These are phyloP conservation scores for Aspergillus brunneoviolaceus DNA, from an alignment of 2,329 filamentous ascomycete genomes.

Conservation along the genomic window DNA sequence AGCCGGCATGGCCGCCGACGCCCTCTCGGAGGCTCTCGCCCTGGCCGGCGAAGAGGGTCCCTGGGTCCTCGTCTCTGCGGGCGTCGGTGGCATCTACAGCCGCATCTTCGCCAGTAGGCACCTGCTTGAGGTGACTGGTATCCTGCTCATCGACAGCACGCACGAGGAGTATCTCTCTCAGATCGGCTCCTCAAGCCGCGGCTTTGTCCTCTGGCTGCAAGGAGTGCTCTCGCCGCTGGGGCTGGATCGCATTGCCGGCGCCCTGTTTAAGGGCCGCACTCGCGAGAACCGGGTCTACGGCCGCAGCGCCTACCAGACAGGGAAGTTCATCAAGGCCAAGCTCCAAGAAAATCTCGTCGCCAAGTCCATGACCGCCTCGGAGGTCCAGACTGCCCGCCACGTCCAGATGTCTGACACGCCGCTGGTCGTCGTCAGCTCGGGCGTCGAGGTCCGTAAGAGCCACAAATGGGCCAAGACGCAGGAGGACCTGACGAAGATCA, in stretches of 20 bases:
- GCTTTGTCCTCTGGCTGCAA: slow-evolving; percentile 82
- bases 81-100: slow-evolving; percentile 83
- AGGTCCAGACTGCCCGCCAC: slow-evolving; percentile 72
- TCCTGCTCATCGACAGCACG: slow-evolving; percentile 82
- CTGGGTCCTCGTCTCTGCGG: slow-evolving; percentile 83
- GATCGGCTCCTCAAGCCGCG: slow-evolving; percentile 66
- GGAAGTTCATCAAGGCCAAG: slow-evolving; percentile 84
- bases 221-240: slow-evolving; percentile 86
- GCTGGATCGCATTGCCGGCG: slow-evolving; percentile 74
- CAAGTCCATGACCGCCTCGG: slow-evolving; percentile 76
- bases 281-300: slow-evolving; percentile 85
- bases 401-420: slow-evolving; percentile 77
- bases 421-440: slow-evolving; percentile 79
- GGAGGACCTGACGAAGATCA: slow-evolving; percentile 76
- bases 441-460: slow-evolving; percentile 65
- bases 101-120: slow-evolving; percentile 89
- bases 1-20: slow-evolving; percentile 88
- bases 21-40: slow-evolving; percentile 80
- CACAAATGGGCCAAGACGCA: slow-evolving; percentile 80
- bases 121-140: slow-evolving; percentile 68
- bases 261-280: slow-evolving; percentile 76
- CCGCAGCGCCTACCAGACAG: slow-evolving; percentile 71
- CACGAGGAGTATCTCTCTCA: slow-evolving; percentile 79
- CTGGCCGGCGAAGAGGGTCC: slow-evolving; percentile 79
- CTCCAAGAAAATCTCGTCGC: slow-evolving; percentile 92